These are phyloP conservation scores for Alisma plantagoaquatica DNA, from an alignment of 106 monocot species.

Conservation along the genomic window DNA sequence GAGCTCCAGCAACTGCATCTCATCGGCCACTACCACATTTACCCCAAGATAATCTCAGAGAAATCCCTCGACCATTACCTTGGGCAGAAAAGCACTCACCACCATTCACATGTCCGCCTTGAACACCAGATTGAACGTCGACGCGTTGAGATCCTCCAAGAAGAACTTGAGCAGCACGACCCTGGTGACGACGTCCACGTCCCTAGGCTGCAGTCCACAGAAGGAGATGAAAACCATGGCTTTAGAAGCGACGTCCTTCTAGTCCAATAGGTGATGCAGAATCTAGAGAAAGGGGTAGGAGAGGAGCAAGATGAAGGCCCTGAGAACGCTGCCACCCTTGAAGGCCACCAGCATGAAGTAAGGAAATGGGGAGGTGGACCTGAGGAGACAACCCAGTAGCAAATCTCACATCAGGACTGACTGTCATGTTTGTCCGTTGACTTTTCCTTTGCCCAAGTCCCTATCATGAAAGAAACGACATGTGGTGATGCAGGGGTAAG, in stretches of 20 bases:
- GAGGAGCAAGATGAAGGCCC: conserved; percentile 50
- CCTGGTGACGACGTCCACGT: conserved; percentile 43
- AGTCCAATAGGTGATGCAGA: conserved; percentile 16
- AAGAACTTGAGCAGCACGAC: conserved; percentile 74
- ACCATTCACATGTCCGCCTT: conserved; percentile 42
- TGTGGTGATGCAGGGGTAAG: too few species aligned
- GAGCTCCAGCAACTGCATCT: conserved; percentile 30
- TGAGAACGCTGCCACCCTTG: conserved; percentile 53
- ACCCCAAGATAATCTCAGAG: conserved; percentile 45
- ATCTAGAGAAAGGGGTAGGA: conserved; percentile 37
- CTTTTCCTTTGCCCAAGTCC: too few species aligned
- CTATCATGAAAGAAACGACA: too few species aligned
- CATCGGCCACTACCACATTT: conserved; percentile 38
- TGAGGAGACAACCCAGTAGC: too few species aligned
- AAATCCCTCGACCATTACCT: conserved; percentile 64
- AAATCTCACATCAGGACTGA: too few species aligned
- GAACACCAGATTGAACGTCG: conserved; percentile 24
- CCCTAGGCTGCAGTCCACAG: conserved; percentile 38
- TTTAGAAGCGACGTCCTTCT: too few species aligned
- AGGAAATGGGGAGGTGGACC: conserved; percentile 40
- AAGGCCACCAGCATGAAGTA: conserved; percentile 89
- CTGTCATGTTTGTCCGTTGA: too few species aligned
- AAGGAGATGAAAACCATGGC: conserved; percentile 65
- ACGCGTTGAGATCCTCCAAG: conserved; percentile 39
- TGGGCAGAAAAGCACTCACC: conserved; percentile 43